A percentile compares a stretch with the other conserved stretches of the same genome.
phyloP scores from a whole-genome alignment of 2,329 filamentous ascomycete genomes.

The Emergomyces africanus region DNA sequence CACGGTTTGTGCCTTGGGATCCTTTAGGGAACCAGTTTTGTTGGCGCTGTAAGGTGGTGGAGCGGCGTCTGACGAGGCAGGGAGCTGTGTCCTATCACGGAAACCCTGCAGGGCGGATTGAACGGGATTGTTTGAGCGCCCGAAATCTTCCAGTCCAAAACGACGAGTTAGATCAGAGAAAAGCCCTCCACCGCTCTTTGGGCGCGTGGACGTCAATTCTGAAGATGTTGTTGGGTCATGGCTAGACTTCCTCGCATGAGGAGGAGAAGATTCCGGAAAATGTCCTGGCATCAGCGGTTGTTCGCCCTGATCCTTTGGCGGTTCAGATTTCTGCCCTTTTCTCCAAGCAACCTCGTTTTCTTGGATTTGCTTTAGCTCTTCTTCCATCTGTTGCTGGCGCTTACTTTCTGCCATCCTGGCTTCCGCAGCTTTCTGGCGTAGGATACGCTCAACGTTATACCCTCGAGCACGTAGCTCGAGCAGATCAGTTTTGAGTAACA shows the following conservation, averaged over 20 bases:
- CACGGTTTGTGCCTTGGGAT: conserved; percentile 19
- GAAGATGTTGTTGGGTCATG: not conserved
- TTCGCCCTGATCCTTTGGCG: conserved; percentile 14
- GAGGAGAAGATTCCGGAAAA: conserved; percentile 54
- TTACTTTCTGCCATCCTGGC: conserved; percentile 76
- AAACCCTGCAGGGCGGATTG: conserved; percentile 21
- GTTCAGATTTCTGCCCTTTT: conserved; percentile 17
- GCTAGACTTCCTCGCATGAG: not conserved
- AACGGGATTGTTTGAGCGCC: conserved; percentile 15
- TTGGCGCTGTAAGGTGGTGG: conserved; percentile 30
- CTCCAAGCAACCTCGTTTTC: conserved; percentile 44
- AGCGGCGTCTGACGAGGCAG: conserved; percentile 12
- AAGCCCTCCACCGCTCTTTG: conserved; percentile 43
- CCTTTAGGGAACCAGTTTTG: conserved; percentile 16
- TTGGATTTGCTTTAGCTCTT: conserved; percentile 56
- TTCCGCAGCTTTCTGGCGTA: conserved; percentile 77
- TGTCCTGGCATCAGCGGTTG: conserved; percentile 55
- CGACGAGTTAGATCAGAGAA: conserved; percentile 57
- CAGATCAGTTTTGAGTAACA: conserved; percentile 74
- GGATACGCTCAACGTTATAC: conserved; percentile 92
- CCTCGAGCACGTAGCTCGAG: conserved; percentile 71
- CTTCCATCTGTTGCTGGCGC: conserved; percentile 56
- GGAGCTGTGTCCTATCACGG: conserved; percentile 9
- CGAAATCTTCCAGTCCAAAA: conserved; percentile 50
- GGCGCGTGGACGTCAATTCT: conserved; percentile 19